A percentile compares a stretch with the other conserved stretches of the same genome.
phyloP scores from a whole-genome alignment of 768 basidiomycete species.

The Coprinopsis strossmayeri region DNA sequence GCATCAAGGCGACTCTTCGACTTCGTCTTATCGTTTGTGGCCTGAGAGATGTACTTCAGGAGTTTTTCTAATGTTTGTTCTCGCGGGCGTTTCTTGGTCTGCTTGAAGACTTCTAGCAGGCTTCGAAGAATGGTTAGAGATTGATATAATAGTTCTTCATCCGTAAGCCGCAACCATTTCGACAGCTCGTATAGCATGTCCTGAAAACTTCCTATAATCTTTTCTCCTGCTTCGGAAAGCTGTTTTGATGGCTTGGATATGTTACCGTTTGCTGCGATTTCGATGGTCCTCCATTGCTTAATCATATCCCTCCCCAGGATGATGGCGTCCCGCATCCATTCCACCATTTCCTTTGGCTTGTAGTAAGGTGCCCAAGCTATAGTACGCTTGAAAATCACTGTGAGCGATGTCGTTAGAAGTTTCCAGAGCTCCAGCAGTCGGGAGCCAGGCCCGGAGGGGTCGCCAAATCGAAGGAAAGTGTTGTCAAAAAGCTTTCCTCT shows the following conservation, averaged over 20 bases:
- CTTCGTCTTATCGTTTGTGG: slow-evolving; percentile 41
- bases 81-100: slow-evolving; percentile 49
- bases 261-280: slow-evolving; percentile 48
- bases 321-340: slow-evolving; percentile 98
- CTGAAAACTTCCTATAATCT: slow-evolving; percentile 76
- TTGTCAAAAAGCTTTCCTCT: slow-evolving; percentile 63
- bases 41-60: slow-evolving; percentile 54
- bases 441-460: slow-evolving; percentile 39
- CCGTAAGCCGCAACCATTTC: slow-evolving; percentile 88
- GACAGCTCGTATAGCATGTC: slow-evolving; percentile 73
- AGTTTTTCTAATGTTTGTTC: slow-evolving; percentile 58
- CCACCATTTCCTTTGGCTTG: slow-evolving; percentile 78
- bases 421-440: slow-evolving; percentile 72
- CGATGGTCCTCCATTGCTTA: slow-evolving; percentile 73
- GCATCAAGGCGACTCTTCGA: slow-evolving; percentile 50
- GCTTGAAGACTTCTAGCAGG: slow-evolving; percentile 71
- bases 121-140: slow-evolving; percentile 79
- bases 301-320: slow-evolving; percentile 88
- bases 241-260: slow-evolving; percentile 23
- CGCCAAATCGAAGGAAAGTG: slow-evolving; percentile 40
- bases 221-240: slow-evolving; percentile 54
- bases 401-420: slow-evolving; percentile 71
- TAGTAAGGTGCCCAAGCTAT: slow-evolving; percentile 78
- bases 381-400: slow-evolving; percentile 81
- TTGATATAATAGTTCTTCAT: slow-evolving; percentile 86